Evolutionary conservation across 2,329 filamentous ascomycete species (phyloP).

Genomic region (Thielaviopsis musarum): DNA sequence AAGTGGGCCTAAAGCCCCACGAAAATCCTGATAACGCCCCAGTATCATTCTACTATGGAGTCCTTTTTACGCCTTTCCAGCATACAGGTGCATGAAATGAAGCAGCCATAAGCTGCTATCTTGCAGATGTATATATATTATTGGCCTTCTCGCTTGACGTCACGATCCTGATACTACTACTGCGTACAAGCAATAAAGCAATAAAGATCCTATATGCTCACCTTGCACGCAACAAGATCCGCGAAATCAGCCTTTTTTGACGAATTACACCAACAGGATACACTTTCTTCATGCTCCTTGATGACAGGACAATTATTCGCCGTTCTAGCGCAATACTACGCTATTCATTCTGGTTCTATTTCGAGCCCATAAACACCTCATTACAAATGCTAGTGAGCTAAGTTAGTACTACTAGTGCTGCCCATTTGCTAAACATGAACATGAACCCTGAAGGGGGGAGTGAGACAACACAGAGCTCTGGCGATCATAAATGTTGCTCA

Average conservation of each 20-base stretch:
- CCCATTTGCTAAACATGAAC: background rate
- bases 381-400: background rate
- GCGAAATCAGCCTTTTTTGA: background rate
- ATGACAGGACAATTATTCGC: background rate
- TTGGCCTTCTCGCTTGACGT: slow-evolving; percentile 1
- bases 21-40: background rate
- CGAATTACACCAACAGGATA: background rate
- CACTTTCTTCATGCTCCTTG: background rate
- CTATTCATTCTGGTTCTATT: background rate
- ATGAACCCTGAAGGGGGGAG: background rate
- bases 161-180: slow-evolving; percentile 1
- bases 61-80: background rate
- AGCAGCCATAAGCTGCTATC: background rate
- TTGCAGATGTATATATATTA: background rate
- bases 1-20: background rate
- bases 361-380: background rate
- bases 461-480: background rate
- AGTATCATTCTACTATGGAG: background rate
- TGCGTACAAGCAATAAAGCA: background rate
- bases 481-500: background rate
- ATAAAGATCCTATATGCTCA: background rate
- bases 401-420: no score
- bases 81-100: background rate
- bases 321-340: background rate
- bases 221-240: background rate